A percentile compares a stretch with the other conserved stretches of the same genome.
These are phyloP conservation scores for Cicer yamashitae DNA, from an alignment of 306 rosid species.

Conservation along the genomic window DNA sequence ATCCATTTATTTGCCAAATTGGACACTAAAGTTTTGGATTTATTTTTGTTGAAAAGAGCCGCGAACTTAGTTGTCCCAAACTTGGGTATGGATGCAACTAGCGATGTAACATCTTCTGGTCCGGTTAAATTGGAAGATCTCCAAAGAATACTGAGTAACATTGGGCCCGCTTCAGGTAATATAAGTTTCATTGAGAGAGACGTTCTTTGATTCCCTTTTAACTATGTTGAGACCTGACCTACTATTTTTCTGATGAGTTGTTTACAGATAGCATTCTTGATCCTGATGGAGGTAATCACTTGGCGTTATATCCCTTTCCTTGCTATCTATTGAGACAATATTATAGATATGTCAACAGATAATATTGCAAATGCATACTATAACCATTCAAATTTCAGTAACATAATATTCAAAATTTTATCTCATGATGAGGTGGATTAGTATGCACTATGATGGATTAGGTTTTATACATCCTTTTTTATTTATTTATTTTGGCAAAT, in stretches of 20 bases:
- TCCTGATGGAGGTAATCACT: slow-evolving; percentile 82
- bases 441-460: slow-evolving; percentile 1
- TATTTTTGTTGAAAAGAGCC: slow-evolving; percentile 40
- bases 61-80: slow-evolving; percentile 67
- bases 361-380: slow-evolving; percentile 29
- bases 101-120: slow-evolving; percentile 68
- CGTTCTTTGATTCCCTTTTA: slow-evolving; percentile 11
- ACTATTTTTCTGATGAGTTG: slow-evolving; percentile 41
- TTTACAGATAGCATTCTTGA: slow-evolving; percentile 69
- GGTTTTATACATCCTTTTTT: background rate
- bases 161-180: slow-evolving; percentile 78
- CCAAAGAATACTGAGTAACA: slow-evolving; percentile 80
- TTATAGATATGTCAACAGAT: slow-evolving; percentile 19
- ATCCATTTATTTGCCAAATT: slow-evolving; percentile 12
- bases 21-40: slow-evolving; percentile 22
- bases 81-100: slow-evolving; percentile 63
- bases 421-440: slow-evolving; percentile 15
- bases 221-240: slow-evolving; percentile 48
- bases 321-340: slow-evolving; percentile 8
- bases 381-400: slow-evolving; percentile 31
- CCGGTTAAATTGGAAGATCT: slow-evolving; percentile 90
- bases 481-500: background rate
- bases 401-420: slow-evolving; percentile 19
- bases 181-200: slow-evolving; percentile 19
- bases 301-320: slow-evolving; percentile 30